These are phyloP conservation scores for Papiliotrema fonsecae DNA, from an alignment of 1,284 basidiomycete genomes.

Conservation along the genomic window DNA sequence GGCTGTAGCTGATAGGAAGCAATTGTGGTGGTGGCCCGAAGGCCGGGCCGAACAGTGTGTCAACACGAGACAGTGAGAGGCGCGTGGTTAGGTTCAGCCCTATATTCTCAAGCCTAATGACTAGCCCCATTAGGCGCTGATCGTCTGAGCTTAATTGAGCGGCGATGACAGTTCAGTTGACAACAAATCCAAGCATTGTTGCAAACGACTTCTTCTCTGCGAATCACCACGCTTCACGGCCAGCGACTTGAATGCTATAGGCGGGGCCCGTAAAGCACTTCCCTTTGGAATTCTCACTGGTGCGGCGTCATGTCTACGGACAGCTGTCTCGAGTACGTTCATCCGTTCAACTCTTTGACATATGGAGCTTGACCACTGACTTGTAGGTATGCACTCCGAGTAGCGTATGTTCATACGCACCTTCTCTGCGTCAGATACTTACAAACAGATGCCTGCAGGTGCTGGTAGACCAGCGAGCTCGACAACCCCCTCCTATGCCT, in stretches of 20 bases:
- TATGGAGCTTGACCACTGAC: slow-evolving; percentile 1
- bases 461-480: slow-evolving; percentile 15
- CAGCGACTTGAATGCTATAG: background rate
- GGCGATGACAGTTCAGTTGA: no score
- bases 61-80: no score
- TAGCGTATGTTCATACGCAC: slow-evolving; percentile 22
- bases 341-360: background rate
- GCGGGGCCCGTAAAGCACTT: background rate
- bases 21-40: background rate
- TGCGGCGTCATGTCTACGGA: background rate
- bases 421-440: background rate
- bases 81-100: no score
- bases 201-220: no score
- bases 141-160: no score
- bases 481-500: slow-evolving; percentile 8
- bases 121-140: no score
- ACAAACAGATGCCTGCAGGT: slow-evolving; percentile 27
- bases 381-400: slow-evolving; percentile 32
- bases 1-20: background rate
- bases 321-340: slow-evolving; percentile 4
- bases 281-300: background rate
- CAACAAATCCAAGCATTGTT: no score
- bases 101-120: no score
- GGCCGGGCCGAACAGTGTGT: no score
- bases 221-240: no score